A percentile compares a stretch with the other conserved stretches of the same genome.
These are phyloP conservation scores for Samsoniella hepiali DNA, from an alignment of 2,329 filamentous ascomycete genomes.

Conservation along the genomic window DNA sequence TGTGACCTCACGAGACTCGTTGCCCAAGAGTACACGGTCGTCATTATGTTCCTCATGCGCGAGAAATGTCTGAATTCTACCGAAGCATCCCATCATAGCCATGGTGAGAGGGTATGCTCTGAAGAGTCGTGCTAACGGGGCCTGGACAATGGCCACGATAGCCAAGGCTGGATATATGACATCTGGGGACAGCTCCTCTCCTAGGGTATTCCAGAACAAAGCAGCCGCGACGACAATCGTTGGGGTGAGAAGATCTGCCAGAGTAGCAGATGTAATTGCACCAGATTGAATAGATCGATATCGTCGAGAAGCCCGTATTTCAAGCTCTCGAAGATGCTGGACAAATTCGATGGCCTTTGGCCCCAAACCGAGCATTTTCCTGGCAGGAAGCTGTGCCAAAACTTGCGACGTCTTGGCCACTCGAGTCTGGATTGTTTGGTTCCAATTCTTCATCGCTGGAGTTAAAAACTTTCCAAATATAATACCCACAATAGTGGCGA, in stretches of 20 bases:
- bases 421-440: background rate
- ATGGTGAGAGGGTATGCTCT: background rate
- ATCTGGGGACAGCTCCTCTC: background rate
- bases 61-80: background rate
- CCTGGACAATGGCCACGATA: background rate
- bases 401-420: constrained; percentile 1
- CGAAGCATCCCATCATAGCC: constrained; percentile 8
- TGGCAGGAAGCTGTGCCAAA: background rate
- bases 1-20: background rate
- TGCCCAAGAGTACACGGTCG: background rate
- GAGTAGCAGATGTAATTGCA: background rate
- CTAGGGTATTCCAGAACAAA: background rate
- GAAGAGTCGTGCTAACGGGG: background rate
- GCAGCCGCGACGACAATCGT: background rate
- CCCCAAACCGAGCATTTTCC: constrained; percentile 1
- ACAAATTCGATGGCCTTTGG: background rate
- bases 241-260: background rate
- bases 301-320: background rate
- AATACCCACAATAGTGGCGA: background rate
- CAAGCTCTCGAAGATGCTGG: background rate
- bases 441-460: background rate
- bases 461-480: background rate
- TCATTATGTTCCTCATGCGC: background rate
- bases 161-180: background rate
- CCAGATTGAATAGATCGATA: background rate